Conservation (phyloP, 2,329 filamentous ascomycete genomes). For the Blumeriella jaapii region DNA sequence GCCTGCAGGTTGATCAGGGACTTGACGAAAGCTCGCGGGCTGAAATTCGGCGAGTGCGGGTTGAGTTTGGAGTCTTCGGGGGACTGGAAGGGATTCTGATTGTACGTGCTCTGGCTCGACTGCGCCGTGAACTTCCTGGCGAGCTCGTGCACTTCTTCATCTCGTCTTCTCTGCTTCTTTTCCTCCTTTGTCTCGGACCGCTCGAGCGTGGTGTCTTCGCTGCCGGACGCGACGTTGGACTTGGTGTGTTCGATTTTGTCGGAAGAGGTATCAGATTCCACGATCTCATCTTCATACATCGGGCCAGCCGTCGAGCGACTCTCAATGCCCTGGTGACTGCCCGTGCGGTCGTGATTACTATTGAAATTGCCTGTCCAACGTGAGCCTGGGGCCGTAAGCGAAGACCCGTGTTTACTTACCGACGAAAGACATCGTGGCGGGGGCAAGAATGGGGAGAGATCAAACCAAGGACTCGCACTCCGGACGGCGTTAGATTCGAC, state of each 20-base stretch:
- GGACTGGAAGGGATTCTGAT: constrained; percentile 36
- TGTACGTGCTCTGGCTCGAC: constrained; percentile 8
- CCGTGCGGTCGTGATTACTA: not conserved
- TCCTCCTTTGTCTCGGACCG: constrained; percentile 3
- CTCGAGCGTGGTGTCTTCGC: constrained; percentile 3
- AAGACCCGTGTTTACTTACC: not conserved
- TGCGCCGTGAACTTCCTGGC: constrained; percentile 11
- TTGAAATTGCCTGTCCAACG: not conserved
- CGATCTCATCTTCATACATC: constrained; percentile 2
- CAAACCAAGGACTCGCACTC: too few relatives aligned
- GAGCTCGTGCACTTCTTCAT: constrained; percentile 9
- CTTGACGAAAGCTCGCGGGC: constrained; percentile 45
- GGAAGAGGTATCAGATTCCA: not conserved
- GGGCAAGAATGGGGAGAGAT: too few relatives aligned
- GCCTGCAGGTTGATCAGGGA: constrained; percentile 41
- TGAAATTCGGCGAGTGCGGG: constrained; percentile 40
- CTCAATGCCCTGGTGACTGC: not conserved
- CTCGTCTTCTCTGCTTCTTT: constrained; percentile 7
- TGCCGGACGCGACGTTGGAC: not conserved
- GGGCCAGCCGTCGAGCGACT: not conserved
- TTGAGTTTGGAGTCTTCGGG: constrained; percentile 37
- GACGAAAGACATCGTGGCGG: not conserved
- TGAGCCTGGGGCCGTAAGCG: not conserved
- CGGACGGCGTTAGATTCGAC: too few relatives aligned
- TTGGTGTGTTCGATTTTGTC: not conserved